phyloP scores from a whole-genome alignment of 768 basidiomycete genomes.

The Collybia sp. region DNA sequence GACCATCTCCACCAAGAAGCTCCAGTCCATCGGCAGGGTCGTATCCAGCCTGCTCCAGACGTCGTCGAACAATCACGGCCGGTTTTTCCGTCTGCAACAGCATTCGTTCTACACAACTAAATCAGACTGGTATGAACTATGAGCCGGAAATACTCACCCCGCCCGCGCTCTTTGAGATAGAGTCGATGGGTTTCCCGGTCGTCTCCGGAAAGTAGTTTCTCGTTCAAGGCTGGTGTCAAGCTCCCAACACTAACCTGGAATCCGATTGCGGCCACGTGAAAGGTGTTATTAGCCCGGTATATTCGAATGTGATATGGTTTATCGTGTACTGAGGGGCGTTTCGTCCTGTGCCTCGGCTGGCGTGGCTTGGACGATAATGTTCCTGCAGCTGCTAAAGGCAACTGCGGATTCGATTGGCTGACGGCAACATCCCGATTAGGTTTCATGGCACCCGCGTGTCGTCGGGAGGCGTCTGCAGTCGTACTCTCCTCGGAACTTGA shows the following conservation, averaged over 20 bases:
- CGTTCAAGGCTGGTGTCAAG: constrained; percentile 56
- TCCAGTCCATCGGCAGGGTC: constrained; percentile 76
- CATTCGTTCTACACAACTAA: constrained; percentile 61
- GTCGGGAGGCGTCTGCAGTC: neutral
- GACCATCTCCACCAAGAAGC: constrained; percentile 69
- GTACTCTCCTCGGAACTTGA: constrained; percentile 25
- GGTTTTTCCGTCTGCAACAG: constrained; percentile 80
- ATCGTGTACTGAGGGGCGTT: constrained; percentile 4
- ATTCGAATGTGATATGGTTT: constrained; percentile 63
- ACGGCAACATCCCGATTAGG: no score
- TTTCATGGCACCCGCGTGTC: no score
- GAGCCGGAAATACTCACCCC: constrained; percentile 43
- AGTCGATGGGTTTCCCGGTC: constrained; percentile 59
- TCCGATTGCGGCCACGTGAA: constrained; percentile 63
- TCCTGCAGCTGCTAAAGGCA: neutral
- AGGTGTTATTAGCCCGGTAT: constrained; percentile 68
- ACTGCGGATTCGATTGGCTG: neutral
- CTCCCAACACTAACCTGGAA: constrained; percentile 65
- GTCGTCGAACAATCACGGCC: constrained; percentile 75
- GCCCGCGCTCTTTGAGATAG: constrained; percentile 72
- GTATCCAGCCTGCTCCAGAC: constrained; percentile 88
- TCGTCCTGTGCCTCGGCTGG: constrained; percentile 4
- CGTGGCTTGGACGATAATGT: neutral
- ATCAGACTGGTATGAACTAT: neutral
- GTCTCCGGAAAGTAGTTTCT: constrained; percentile 45